These are phyloP conservation scores for Prunus padus DNA, from an alignment of 306 rosid genomes.

Conservation along the genomic window DNA sequence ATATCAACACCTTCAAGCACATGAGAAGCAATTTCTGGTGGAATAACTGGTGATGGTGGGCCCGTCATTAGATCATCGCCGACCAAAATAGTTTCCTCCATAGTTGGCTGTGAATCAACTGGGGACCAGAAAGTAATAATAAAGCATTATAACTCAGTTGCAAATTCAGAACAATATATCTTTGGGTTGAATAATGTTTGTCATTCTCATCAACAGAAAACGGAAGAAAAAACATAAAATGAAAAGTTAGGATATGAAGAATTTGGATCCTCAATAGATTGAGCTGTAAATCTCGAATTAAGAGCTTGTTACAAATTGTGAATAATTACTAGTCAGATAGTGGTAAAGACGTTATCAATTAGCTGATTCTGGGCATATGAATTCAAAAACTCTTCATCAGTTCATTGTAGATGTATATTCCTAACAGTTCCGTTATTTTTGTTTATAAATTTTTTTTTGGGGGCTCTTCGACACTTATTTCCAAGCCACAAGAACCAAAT, in stretches of 20 bases:
- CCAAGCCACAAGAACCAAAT: neutral
- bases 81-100: constrained; percentile 95
- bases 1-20: constrained; percentile 85
- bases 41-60: constrained; percentile 89
- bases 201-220: neutral
- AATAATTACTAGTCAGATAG: neutral
- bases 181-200: neutral
- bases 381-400: neutral
- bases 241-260: neutral
- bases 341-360: neutral
- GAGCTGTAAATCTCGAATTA: neutral
- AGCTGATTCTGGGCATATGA: neutral
- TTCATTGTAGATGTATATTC: neutral
- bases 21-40: constrained; percentile 89
- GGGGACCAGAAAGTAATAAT: constrained; percentile 33
- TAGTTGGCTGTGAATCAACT: constrained; percentile 88
- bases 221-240: neutral
- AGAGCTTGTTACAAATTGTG: neutral
- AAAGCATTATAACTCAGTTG: neutral
- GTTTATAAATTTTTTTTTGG: neutral
- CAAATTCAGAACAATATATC: neutral
- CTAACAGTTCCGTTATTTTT: neutral
- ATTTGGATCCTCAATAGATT: neutral
- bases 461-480: neutral
- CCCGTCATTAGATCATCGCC: constrained; percentile 95